Percentiles rank a stretch among this genome's conserved stretches.
phyloP scores from a whole-genome alignment of 352 stramenopile species.

The Peronosclerospora sorghi region DNA sequence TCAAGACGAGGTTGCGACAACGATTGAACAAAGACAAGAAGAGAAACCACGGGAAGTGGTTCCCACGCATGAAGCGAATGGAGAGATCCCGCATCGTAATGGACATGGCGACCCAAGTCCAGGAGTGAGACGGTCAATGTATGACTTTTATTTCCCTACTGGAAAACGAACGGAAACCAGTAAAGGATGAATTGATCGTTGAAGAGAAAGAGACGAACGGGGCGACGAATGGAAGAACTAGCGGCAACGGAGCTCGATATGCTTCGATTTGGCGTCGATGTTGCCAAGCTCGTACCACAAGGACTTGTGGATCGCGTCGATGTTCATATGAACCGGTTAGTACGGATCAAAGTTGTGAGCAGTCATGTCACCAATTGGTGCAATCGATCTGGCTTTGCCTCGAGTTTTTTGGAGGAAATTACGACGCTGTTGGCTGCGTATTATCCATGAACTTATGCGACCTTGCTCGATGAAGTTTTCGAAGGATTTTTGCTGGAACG shows the following conservation, averaged over 20 bases:
- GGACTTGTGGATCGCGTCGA: slow-evolving; percentile 80
- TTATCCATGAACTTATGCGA: slow-evolving; percentile 74
- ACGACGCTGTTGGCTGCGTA: slow-evolving; percentile 64
- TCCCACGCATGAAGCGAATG: background rate
- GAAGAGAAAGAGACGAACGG: slow-evolving; percentile 36
- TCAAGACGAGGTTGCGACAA: slow-evolving; percentile 22
- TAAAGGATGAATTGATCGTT: slow-evolving; percentile 20
- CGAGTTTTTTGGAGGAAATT: slow-evolving; percentile 57
- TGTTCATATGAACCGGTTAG: slow-evolving; percentile 35
- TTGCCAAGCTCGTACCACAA: slow-evolving; percentile 65
- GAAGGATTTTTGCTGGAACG: slow-evolving; percentile 64
- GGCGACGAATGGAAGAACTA: slow-evolving; percentile 9
- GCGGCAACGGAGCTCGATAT: slow-evolving; percentile 29
- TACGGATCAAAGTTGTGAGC: slow-evolving; percentile 35
- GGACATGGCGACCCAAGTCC: slow-evolving; percentile 18
- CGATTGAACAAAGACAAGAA: slow-evolving; percentile 30
- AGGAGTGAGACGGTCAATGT: slow-evolving; percentile 24
- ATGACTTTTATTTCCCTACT: slow-evolving; percentile 49
- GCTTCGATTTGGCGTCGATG: slow-evolving; percentile 59
- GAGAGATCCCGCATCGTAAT: slow-evolving; percentile 12
- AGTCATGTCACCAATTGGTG: slow-evolving; percentile 72
- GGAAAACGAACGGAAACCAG: slow-evolving; percentile 2
- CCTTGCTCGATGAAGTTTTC: slow-evolving; percentile 73
- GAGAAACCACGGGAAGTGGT: slow-evolving; percentile 3
- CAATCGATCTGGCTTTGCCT: slow-evolving; percentile 45